These are phyloP conservation scores for Elongisporangium anandrum DNA, from an alignment of 352 stramenopile genomes.

Conservation along the genomic window DNA sequence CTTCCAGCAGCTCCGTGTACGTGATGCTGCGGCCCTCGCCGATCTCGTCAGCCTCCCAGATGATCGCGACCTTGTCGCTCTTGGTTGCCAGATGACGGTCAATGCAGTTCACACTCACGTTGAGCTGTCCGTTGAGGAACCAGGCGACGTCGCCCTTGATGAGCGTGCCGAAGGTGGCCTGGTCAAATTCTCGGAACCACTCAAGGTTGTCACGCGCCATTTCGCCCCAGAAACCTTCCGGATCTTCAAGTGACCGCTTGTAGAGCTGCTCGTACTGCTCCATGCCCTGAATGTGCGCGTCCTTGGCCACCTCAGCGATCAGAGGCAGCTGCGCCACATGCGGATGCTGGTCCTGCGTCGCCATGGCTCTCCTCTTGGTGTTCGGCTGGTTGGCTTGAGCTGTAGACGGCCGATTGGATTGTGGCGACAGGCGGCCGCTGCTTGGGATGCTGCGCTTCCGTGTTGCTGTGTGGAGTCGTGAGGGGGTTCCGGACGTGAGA, in stretches of 20 bases:
- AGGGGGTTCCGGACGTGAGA: neutral
- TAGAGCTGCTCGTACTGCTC: constrained; percentile 75
- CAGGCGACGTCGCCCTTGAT: constrained; percentile 91
- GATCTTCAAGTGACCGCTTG: constrained; percentile 84
- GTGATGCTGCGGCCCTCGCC: constrained; percentile 63
- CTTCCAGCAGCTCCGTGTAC: constrained; percentile 41
- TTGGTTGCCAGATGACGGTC: constrained; percentile 89
- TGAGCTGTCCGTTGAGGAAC: constrained; percentile 95
- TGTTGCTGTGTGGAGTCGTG: neutral
- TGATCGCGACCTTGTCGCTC: constrained; percentile 93
- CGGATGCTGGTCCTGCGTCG: neutral
- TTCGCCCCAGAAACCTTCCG: constrained; percentile 89
- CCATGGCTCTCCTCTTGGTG: neutral
- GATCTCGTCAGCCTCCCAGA: constrained; percentile 98
- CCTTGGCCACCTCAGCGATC: constrained; percentile 28
- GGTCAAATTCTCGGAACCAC: constrained; percentile 92
- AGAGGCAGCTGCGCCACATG: constrained; percentile 3
- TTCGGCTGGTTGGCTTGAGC: neutral
- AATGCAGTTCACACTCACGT: constrained; percentile 94
- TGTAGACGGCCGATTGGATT: neutral
- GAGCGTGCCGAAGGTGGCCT: constrained; percentile 83
- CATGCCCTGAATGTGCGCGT: constrained; percentile 52
- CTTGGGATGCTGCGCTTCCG: neutral
- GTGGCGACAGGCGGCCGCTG: neutral
- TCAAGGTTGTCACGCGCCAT: constrained; percentile 81